phyloP scores from a whole-genome alignment of 192 early-diverging fungal genomes.

The Backusella westeae region DNA sequence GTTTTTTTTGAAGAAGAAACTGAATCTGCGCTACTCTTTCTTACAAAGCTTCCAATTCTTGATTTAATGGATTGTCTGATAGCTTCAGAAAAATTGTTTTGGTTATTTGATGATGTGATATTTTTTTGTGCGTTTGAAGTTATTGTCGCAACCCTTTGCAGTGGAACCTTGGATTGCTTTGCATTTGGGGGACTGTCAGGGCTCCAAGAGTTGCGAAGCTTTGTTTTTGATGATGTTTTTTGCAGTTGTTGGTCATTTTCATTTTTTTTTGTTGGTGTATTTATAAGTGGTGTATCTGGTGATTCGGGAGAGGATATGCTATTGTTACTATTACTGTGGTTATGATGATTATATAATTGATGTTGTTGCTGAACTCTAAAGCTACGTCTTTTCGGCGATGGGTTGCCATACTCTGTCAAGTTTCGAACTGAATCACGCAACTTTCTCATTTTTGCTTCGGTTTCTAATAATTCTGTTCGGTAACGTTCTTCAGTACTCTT shows the following conservation, averaged over 20 bases:
- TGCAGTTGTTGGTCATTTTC: background rate
- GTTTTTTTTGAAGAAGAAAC: slow-evolving; percentile 1
- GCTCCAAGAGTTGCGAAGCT: background rate
- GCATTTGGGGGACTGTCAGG: background rate
- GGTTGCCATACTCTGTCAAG: slow-evolving; percentile 27
- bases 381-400: slow-evolving; percentile 15
- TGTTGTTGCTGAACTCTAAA: slow-evolving; percentile 3
- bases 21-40: background rate
- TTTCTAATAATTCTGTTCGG: slow-evolving; percentile 29
- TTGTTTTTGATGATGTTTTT: background rate
- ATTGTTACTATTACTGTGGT: background rate
- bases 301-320: slow-evolving; percentile 2
- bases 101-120: background rate
- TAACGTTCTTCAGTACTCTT: slow-evolving; percentile 21
- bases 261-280: background rate
- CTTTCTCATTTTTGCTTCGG: slow-evolving; percentile 24
- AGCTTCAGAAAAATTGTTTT: background rate
- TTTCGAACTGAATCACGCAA: slow-evolving; percentile 27
- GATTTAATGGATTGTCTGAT: background rate
- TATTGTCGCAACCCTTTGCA: background rate
- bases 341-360: slow-evolving; percentile 5
- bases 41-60: slow-evolving; percentile 3
- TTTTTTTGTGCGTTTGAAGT: background rate
- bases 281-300: background rate
- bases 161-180: background rate